A percentile compares a stretch with the other conserved stretches of the same genome.
These are phyloP conservation scores for Urtica urens DNA, from an alignment of 306 rosid species.

Conservation along the genomic window DNA sequence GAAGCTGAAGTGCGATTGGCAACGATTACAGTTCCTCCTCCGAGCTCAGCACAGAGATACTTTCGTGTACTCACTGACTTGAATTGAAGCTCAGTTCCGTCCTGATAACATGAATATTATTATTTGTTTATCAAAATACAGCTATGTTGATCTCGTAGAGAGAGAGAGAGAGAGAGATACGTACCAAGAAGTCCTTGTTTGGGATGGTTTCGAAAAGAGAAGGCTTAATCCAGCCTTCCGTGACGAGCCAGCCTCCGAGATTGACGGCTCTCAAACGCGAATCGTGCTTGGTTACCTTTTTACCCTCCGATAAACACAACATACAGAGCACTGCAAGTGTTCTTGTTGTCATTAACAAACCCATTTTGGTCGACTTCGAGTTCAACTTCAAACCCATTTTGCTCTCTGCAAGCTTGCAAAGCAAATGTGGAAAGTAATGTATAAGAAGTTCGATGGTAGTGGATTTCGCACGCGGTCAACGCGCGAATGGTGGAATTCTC, in stretches of 20 bases:
- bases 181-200: constrained; percentile 63
- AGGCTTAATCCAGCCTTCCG: constrained; percentile 89
- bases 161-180: background rate
- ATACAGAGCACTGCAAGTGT: too few species aligned
- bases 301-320: too few species aligned
- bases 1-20: constrained; percentile 58
- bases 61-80: constrained; percentile 48
- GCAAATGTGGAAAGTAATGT: too few species aligned
- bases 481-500: too few species aligned
- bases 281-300: too few species aligned
- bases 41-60: constrained; percentile 43
- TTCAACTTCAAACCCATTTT: too few species aligned
- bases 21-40: constrained; percentile 64
- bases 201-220: constrained; percentile 68
- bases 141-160: background rate
- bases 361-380: too few species aligned
- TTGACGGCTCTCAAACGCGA: constrained; percentile 53
- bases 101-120: constrained; percentile 19
- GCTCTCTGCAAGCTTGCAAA: too few species aligned
- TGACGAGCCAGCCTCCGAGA: constrained; percentile 74
- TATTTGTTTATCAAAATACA: background rate
- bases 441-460: too few species aligned
- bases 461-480: too few species aligned
- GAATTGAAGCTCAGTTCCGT: constrained; percentile 57
- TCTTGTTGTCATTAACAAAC: too few species aligned